These are phyloP conservation scores for Massariosphaeria phaeospora DNA, from an alignment of 495 filamentous ascomycete species.

Conservation along the genomic window DNA sequence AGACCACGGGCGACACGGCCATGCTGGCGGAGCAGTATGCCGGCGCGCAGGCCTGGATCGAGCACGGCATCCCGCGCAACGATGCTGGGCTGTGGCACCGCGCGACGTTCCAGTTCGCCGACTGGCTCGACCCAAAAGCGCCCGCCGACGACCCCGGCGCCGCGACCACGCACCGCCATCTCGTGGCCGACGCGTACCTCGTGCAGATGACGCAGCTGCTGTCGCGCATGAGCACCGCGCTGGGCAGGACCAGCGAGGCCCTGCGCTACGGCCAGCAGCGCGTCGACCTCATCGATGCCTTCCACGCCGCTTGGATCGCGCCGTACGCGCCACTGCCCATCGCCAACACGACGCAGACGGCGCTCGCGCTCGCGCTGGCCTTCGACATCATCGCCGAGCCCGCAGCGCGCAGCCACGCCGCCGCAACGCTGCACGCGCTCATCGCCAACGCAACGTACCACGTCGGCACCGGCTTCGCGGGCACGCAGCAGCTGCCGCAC, in stretches of 20 bases:
- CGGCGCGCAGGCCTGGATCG: slow-evolving; percentile 43
- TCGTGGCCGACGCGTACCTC: slow-evolving; percentile 46
- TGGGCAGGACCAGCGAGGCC: neutral
- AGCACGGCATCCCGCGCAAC: slow-evolving; percentile 44
- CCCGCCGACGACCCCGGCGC: slow-evolving; percentile 42
- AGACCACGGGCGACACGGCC: slow-evolving; percentile 41
- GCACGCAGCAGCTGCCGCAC: slow-evolving; percentile 48
- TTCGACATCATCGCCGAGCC: slow-evolving; percentile 44
- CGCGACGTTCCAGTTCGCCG: slow-evolving; percentile 43
- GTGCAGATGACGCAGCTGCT: slow-evolving; percentile 34
- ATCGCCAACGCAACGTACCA: slow-evolving; percentile 44
- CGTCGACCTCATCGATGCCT: slow-evolving; percentile 25
- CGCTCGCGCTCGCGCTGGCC: slow-evolving; percentile 43
- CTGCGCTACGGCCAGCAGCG: neutral
- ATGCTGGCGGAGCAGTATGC: slow-evolving; percentile 35
- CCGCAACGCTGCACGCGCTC: slow-evolving; percentile 38
- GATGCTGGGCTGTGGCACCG: slow-evolving; percentile 41
- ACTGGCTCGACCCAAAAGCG: slow-evolving; percentile 53
- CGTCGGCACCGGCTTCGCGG: slow-evolving; percentile 53
- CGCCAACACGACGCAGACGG: slow-evolving; percentile 49
- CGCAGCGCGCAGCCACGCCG: slow-evolving; percentile 39
- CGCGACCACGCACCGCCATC: slow-evolving; percentile 37
- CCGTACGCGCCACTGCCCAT: slow-evolving; percentile 35
- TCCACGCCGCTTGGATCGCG: slow-evolving; percentile 44
- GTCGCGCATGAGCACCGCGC: slow-evolving; percentile 1